Evolutionary conservation across 768 basidiomycete species (phyloP).

Genomic region (Lactarius deliciosus): DNA sequence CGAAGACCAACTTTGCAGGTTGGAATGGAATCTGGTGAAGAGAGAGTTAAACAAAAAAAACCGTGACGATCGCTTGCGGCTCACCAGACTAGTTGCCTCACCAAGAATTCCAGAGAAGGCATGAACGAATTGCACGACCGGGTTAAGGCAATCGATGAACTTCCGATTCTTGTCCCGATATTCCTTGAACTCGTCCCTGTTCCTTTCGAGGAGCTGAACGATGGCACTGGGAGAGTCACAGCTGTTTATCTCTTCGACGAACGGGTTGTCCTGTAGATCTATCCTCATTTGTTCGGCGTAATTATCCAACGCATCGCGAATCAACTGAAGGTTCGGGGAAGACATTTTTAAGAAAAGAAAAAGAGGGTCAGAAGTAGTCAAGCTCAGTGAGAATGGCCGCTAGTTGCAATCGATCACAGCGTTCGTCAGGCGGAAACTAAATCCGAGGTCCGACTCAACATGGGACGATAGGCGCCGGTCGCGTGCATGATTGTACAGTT

Average conservation of each 20-base stretch:
- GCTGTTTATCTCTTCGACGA: not conserved
- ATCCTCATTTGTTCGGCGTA: slow-evolving; percentile 1
- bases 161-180: slow-evolving; percentile 1
- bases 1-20: not conserved
- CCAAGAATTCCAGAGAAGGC: not conserved
- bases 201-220: not conserved
- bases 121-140: not conserved
- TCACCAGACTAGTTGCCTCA: not conserved
- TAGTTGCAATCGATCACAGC: not conserved
- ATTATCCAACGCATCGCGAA: not conserved
- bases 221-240: not conserved
- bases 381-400: not conserved
- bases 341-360: not conserved
- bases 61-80: not conserved
- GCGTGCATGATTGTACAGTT: too few relatives aligned
- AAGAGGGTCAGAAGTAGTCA: not conserved
- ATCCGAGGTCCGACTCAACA: too few relatives aligned
- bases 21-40: not conserved
- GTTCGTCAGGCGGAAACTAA: not conserved
- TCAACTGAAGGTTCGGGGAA: not conserved
- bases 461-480: too few relatives aligned
- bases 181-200: not conserved
- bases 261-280: not conserved
- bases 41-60: not conserved
- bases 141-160: not conserved